Evolutionary conservation across 2,329 filamentous ascomycete genomes (phyloP).

Genomic region (Penicillium sp.): DNA sequence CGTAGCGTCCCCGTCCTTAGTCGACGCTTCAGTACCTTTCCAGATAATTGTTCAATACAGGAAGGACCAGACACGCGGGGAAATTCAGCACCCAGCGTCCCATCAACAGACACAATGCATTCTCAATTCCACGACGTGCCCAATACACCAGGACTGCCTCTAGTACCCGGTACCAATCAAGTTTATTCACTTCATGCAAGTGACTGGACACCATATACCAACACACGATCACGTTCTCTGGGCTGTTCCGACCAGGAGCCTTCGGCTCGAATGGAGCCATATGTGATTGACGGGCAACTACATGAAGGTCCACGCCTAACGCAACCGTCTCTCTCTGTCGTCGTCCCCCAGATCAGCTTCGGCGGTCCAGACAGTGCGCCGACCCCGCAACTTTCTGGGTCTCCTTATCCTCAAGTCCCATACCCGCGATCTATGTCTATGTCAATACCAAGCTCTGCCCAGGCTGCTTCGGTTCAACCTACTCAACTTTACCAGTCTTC

Average conservation of each 20-base stretch:
- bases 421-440: conserved; percentile 24
- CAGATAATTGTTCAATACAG: conserved; percentile 18
- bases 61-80: conserved; percentile 12
- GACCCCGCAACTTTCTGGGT: background rate
- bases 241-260: conserved; percentile 30
- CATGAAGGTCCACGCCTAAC: conserved; percentile 11
- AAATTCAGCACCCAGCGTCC: conserved; percentile 4
- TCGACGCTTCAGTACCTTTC: conserved; percentile 10
- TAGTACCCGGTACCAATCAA: conserved; percentile 20
- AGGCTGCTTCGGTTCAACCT: background rate
- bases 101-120: conserved; percentile 17
- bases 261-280: conserved; percentile 25
- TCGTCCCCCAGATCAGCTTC: conserved; percentile 23
- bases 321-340: conserved; percentile 8
- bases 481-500: conserved; percentile 10
- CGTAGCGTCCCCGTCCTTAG: conserved; percentile 19
- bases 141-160: conserved; percentile 17
- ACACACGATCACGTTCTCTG: conserved; percentile 28
- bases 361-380: background rate
- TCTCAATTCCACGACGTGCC: conserved; percentile 24
- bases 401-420: conserved; percentile 9
- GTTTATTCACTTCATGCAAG: conserved; percentile 27
- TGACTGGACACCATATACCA: conserved; percentile 30
- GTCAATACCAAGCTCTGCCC: conserved; percentile 8
- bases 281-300: conserved; percentile 15